Conservation (phyloP, 257 asterid genomes). For the Solanum chmielewskii region DNA sequence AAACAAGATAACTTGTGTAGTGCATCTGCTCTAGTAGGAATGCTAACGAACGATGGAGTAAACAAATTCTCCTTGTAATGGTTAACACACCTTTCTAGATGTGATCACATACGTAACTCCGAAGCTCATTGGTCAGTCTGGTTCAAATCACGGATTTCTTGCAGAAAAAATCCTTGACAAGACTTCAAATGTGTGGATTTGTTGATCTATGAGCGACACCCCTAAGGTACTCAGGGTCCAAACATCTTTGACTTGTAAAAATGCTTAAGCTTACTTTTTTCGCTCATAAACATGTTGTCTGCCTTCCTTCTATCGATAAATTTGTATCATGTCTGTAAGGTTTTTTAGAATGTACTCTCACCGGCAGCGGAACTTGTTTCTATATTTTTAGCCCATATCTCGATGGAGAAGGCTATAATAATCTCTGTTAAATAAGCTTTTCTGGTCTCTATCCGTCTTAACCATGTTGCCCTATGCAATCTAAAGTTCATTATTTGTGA, state of each 20-base stretch:
- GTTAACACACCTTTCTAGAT: neutral
- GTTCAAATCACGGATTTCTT: neutral
- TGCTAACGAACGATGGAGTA: slow-evolving; percentile 9
- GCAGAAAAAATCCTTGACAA: neutral
- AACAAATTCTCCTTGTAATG: neutral
- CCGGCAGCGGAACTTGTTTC: neutral
- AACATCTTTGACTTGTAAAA: neutral
- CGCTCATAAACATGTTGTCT: neutral
- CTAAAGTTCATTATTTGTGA: neutral
- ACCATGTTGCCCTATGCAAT: neutral
- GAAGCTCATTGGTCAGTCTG: neutral
- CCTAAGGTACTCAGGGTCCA: neutral
- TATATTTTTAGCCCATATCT: neutral
- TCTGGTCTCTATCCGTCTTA: neutral
- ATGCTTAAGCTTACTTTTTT: neutral
- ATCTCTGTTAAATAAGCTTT: neutral
- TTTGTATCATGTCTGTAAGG: neutral
- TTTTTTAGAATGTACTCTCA: neutral
- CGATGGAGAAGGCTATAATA: neutral
- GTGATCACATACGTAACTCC: neutral
- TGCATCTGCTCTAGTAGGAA: slow-evolving; percentile 19
- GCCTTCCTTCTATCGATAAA: neutral
- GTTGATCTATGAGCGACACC: neutral
- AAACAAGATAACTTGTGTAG: slow-evolving; percentile 11
- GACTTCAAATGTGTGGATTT: neutral